A percentile compares a stretch with the other conserved stretches of the same genome.
Evolutionary conservation across 257 asterid genomes (phyloP).

Genomic region (Lithospermum erythrorhizon): DNA sequence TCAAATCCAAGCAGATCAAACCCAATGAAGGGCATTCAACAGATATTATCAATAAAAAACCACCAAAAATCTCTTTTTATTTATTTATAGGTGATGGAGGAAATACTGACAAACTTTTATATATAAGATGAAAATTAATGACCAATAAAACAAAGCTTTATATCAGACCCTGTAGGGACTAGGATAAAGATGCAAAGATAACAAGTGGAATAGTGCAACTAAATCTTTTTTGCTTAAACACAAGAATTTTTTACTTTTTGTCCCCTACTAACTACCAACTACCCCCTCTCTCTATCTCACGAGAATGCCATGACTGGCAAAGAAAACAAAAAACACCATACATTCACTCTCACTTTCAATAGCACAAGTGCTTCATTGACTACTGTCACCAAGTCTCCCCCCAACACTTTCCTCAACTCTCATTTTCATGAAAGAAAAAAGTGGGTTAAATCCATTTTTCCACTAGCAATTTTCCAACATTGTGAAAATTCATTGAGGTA

Average conservation of each 20-base stretch:
- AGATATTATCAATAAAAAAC: conserved; percentile 4
- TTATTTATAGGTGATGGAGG: too few species aligned
- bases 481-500: neutral
- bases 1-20: conserved; percentile 30
- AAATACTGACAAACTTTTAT: neutral
- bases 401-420: conserved; percentile 11
- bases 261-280: conserved; percentile 19
- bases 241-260: conserved; percentile 18
- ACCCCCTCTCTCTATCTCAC: conserved; percentile 52
- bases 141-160: too few species aligned
- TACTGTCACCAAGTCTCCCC: too few species aligned
- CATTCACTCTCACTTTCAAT: conserved; percentile 27
- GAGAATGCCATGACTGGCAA: conserved; percentile 57
- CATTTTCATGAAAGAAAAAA: conserved; percentile 40
- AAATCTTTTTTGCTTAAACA: too few species aligned
- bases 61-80: neutral
- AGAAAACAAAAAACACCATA: conserved; percentile 26
- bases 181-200: neutral
- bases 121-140: conserved; percentile 4
- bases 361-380: conserved; percentile 9
- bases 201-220: conserved; percentile 19
- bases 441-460: neutral
- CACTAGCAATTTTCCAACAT: neutral
- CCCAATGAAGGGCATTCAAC: conserved; percentile 1
- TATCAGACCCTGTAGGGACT: conserved; percentile 12